phyloP scores from a whole-genome alignment of 768 basidiomycete species.

The Erythrobasidium yunnanense region DNA sequence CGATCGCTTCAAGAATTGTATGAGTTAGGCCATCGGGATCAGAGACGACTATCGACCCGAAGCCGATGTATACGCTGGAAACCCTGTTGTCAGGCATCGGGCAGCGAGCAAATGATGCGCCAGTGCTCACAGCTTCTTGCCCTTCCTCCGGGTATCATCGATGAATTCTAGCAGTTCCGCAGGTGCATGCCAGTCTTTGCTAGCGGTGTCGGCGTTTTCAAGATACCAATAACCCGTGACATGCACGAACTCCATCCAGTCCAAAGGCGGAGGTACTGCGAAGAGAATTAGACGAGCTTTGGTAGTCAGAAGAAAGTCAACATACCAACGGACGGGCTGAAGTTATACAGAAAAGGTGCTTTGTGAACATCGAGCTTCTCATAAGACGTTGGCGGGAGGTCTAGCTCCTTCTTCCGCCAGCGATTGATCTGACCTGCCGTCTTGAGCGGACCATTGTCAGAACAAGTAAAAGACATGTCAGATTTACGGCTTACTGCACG shows the following conservation, averaged over 20 bases:
- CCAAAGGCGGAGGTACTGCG: conserved; percentile 80
- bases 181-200: conserved; percentile 76
- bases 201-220: conserved; percentile 75
- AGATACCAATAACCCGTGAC: conserved; percentile 97
- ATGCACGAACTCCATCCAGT: conserved; percentile 99
- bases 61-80: conserved; percentile 83
- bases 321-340: conserved; percentile 47
- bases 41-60: conserved; percentile 92
- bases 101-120: not conserved
- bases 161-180: conserved; percentile 70
- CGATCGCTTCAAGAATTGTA: conserved; percentile 76
- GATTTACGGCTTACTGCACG: conserved; percentile 47
- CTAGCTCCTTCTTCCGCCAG: conserved; percentile 70
- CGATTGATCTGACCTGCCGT: conserved; percentile 88
- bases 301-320: not conserved
- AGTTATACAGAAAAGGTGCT: conserved; percentile 95
- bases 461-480: not conserved
- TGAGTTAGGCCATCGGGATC: conserved; percentile 87
- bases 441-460: not conserved
- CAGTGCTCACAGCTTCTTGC: conserved; percentile 61
- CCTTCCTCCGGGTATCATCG: conserved; percentile 57
- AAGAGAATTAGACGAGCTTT: conserved; percentile 29
- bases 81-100: not conserved
- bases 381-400: conserved; percentile 66
- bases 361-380: conserved; percentile 97